These are phyloP conservation scores for Tuber umbilicatum DNA, from an alignment of 495 filamentous ascomycete genomes.

Conservation along the genomic window DNA sequence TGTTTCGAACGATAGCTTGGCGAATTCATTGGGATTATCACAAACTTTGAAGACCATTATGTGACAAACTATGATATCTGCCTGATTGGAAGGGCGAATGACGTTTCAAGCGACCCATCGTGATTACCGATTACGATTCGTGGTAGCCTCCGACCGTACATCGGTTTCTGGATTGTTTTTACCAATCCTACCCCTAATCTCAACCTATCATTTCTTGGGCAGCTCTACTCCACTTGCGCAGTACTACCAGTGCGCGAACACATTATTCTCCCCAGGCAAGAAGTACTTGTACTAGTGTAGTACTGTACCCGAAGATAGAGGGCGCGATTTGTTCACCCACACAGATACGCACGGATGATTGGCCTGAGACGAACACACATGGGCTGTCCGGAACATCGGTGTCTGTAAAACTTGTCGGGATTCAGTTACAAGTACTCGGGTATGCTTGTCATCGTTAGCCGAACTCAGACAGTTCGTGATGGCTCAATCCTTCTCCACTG, in stretches of 20 bases:
- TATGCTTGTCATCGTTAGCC: not conserved
- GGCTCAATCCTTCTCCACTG: not conserved
- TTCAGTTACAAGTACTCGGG: not conserved
- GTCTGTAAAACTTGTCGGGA: not conserved
- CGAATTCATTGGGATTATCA: not conserved
- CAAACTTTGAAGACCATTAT: not conserved
- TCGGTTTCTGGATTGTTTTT: not conserved
- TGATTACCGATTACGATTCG: not conserved
- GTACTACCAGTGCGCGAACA: not conserved
- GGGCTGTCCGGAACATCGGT: not conserved
- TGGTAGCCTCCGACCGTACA: not conserved
- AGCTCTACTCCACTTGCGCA: not conserved
- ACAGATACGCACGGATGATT: not conserved
- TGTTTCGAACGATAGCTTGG: not conserved
- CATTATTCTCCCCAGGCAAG: not conserved
- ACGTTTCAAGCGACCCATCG: not conserved
- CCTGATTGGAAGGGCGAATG: not conserved
- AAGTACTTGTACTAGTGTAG: not conserved
- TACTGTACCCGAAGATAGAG: not conserved
- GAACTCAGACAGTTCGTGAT: slow-evolving; percentile 1
- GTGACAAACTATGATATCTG: not conserved
- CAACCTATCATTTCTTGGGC: not conserved
- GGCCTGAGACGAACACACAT: not conserved
- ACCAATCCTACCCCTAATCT: not conserved
- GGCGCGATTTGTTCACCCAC: not conserved